A percentile compares a stretch with the other conserved stretches of the same genome.
These are phyloP conservation scores for Ogataea paraovalis DNA, from an alignment of 805 yeast genomes.

Conservation along the genomic window DNA sequence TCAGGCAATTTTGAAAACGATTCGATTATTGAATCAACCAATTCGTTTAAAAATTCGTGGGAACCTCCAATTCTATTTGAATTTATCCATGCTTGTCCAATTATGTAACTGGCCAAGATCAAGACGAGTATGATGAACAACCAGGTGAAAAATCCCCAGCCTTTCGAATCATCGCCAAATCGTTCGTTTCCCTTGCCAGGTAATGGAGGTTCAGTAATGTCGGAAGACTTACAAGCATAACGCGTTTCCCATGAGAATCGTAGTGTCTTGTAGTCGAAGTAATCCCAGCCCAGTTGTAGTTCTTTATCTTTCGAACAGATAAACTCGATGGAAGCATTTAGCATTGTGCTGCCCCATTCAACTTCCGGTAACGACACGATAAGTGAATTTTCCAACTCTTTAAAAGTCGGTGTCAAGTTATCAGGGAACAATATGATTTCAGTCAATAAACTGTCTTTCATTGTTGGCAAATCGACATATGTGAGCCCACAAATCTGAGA, in stretches of 20 bases:
- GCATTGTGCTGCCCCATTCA: constrained; percentile 64
- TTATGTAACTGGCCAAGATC: constrained; percentile 64
- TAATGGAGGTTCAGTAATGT: constrained; percentile 22
- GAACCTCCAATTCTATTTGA: constrained; percentile 60
- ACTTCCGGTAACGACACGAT: constrained; percentile 45
- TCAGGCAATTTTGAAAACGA: constrained; percentile 58
- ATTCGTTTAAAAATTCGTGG: constrained; percentile 68
- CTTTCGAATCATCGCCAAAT: constrained; percentile 35
- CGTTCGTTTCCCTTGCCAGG: constrained; percentile 29
- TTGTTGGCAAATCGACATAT: constrained; percentile 43
- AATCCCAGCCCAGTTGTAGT: constrained; percentile 20
- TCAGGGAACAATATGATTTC: constrained; percentile 59
- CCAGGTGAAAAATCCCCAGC: constrained; percentile 84
- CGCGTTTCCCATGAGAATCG: constrained; percentile 27
- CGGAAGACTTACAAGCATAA: constrained; percentile 36
- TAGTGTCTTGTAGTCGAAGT: constrained; percentile 33
- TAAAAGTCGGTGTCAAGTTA: constrained; percentile 34
- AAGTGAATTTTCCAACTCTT: constrained; percentile 29
- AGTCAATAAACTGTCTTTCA: constrained; percentile 43
- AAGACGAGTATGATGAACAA: constrained; percentile 70
- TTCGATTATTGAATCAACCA: constrained; percentile 62
- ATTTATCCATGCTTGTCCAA: constrained; percentile 72
- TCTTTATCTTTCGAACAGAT: constrained; percentile 38
- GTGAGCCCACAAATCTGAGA: constrained; percentile 80
- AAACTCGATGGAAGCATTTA: constrained; percentile 46